Percentiles rank a stretch among this genome's conserved stretches.
phyloP scores from a whole-genome alignment of 2,329 filamentous ascomycete genomes.

The Claviceps sp. region DNA sequence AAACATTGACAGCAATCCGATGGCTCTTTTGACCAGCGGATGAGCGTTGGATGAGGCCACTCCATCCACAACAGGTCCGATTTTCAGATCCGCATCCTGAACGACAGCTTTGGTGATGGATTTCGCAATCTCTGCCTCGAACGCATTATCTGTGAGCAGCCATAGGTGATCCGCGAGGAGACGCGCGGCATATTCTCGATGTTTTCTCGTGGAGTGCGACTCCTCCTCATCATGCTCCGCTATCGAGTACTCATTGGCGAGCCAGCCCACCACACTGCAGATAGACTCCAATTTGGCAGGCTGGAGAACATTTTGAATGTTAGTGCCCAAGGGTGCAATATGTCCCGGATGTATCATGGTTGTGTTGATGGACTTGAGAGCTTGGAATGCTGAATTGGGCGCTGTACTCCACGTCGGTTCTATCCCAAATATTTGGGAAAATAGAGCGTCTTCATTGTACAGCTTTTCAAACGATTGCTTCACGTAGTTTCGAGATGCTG shows the following conservation, averaged over 20 bases:
- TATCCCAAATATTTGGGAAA: slow-evolving; percentile 41
- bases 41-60: slow-evolving; percentile 43
- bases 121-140: slow-evolving; percentile 42
- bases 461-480: slow-evolving; percentile 48
- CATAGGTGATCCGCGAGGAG: slow-evolving; percentile 44
- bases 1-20: slow-evolving; percentile 47
- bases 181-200: slow-evolving; percentile 41
- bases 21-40: slow-evolving; percentile 42
- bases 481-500: slow-evolving; percentile 42
- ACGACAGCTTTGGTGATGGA: slow-evolving; percentile 37
- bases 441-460: slow-evolving; percentile 39
- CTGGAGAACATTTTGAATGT: slow-evolving; percentile 36
- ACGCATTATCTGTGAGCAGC: slow-evolving; percentile 39
- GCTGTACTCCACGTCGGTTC: slow-evolving; percentile 39
- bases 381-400: slow-evolving; percentile 35
- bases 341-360: slow-evolving; percentile 41
- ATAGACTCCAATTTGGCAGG: slow-evolving; percentile 32
- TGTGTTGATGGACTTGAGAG: slow-evolving; percentile 35
- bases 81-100: slow-evolving; percentile 34
- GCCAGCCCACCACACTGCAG: slow-evolving; percentile 44
- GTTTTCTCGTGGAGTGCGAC: slow-evolving; percentile 37
- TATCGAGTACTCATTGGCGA: slow-evolving; percentile 43
- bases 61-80: slow-evolving; percentile 34
- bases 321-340: slow-evolving; percentile 35
- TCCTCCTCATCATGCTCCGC: slow-evolving; percentile 46